These are phyloP conservation scores for Cryptococcus floricola DNA, from an alignment of 1,284 basidiomycete genomes.

Conservation along the genomic window DNA sequence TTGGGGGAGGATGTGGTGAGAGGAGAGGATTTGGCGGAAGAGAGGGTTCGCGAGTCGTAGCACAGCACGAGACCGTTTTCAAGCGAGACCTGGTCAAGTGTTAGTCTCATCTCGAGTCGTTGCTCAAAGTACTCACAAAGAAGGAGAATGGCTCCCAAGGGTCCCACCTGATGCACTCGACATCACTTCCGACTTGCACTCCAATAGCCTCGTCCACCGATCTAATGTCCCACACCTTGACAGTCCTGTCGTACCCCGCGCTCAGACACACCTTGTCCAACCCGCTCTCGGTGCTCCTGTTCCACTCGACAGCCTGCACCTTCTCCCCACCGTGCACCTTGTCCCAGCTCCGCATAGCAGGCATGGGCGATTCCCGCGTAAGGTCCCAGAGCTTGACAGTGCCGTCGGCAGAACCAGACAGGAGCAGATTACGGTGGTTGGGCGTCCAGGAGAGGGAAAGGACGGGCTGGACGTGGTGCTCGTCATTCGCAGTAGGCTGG, in stretches of 20 bases:
- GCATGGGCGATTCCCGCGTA: constrained; percentile 59
- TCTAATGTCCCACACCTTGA: constrained; percentile 87
- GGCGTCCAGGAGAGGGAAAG: constrained; percentile 90
- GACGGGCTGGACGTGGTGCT: constrained; percentile 90
- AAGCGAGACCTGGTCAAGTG: constrained; percentile 65
- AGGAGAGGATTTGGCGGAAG: constrained; percentile 53
- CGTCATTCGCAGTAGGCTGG: constrained; percentile 61
- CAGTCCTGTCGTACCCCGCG: constrained; percentile 89
- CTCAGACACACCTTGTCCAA: constrained; percentile 79
- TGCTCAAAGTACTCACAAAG: constrained; percentile 60
- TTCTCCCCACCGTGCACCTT: constrained; percentile 80
- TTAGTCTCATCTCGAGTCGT: background rate
- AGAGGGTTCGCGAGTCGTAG: constrained; percentile 82
- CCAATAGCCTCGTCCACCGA: constrained; percentile 73
- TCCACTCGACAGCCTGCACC: constrained; percentile 98
- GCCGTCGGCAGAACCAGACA: constrained; percentile 86
- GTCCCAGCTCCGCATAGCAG: constrained; percentile 74
- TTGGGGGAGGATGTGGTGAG: constrained; percentile 20
- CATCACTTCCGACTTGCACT: constrained; percentile 77
- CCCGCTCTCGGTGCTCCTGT: constrained; percentile 59
- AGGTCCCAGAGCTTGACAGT: constrained; percentile 99
- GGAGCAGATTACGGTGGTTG: constrained; percentile 80
- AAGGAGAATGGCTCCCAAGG: constrained; percentile 85
- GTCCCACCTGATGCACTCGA: constrained; percentile 93
- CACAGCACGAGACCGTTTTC: constrained; percentile 89